Evolutionary conservation across 805 yeast genomes (phyloP).

Genomic region (Saturnispora halmiae): DNA sequence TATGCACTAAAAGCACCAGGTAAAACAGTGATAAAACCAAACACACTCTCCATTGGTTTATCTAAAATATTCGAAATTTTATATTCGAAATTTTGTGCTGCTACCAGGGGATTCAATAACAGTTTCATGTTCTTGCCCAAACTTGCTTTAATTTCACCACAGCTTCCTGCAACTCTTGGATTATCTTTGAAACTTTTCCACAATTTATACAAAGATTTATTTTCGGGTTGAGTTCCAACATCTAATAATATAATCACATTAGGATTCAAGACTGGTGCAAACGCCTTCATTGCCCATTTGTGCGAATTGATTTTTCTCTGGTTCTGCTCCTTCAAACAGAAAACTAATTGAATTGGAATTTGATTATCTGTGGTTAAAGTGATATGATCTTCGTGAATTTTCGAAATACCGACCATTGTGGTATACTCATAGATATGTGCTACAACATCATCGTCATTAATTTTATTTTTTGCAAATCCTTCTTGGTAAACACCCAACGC

Average conservation of each 20-base stretch:
- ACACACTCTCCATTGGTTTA: conserved; percentile 90
- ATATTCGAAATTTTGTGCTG: conserved; percentile 95
- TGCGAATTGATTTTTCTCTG: conserved; percentile 89
- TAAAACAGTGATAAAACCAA: conserved; percentile 88
- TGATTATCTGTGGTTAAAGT: conserved; percentile 56
- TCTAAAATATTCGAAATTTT: conserved; percentile 91
- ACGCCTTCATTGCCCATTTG: conserved; percentile 93
- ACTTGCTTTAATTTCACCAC: conserved; percentile 91
- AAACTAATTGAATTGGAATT: conserved; percentile 79
- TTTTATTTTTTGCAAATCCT: conserved; percentile 87
- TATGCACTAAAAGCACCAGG: conserved; percentile 98
- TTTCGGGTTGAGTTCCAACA: conserved; percentile 89
- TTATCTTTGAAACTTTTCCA: conserved; percentile 73
- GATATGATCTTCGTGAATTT: conserved; percentile 47
- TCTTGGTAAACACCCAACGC: conserved; percentile 91
- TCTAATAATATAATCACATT: conserved; percentile 76
- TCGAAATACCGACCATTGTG: conserved; percentile 76
- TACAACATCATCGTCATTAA: conserved; percentile 70
- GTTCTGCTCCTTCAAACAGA: conserved; percentile 85
- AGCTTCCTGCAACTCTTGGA: conserved; percentile 88
- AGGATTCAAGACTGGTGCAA: conserved; percentile 75
- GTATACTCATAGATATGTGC: conserved; percentile 93
- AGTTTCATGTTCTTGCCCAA: conserved; percentile 46
- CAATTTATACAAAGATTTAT: conserved; percentile 73
- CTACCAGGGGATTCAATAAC: conserved; percentile 77